Base-by-base conservation (phyloP, 371 early-diverging fungal genomes). In the Parasitella parasitica region DNA sequence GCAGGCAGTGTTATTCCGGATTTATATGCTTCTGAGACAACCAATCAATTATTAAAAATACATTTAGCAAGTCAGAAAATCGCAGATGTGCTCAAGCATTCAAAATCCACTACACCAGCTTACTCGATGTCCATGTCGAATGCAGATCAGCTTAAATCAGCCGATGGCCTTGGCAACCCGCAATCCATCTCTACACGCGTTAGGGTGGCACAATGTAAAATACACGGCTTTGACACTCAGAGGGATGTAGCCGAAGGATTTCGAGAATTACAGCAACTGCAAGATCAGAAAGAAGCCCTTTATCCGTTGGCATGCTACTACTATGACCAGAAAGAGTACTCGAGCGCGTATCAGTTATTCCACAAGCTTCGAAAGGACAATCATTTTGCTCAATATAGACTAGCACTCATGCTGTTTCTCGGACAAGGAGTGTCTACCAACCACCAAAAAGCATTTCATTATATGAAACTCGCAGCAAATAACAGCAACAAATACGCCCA, bases 181-280 rank as follows among this genome's bases (percentile, higher is more conserved):
- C 27, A 46, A 15, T 13, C 39, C 22, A 69, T 61, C 3, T 32
- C 56, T 22, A 68, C 66, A 22, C 70, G 62, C 24, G 75, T 75
- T 13, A 75, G 77, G 75, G 64, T 69, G 12, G 76, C 80, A 11
- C 75, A 72, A 52, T 76, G 77, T 52, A 63, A 70, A 32, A 28
- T 80, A 15, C 63, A 73, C 16, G 75, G 75, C 13, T 74, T 75
- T 66, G 73, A 68, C 41, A 63, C 59, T 1, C 35, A 61, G 22
- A 46, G 55, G 3, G 39, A 76, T 39, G 60, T 64, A 20, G 39
- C 32, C 13, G 26, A 53, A 8, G 80, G 77, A 4, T 73, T 80
- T 50, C 43, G 51, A n/a, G 57, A 63, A 37, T 55, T 80, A 4
- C 54, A 60, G 6, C 8, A 41, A 18, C 22, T 60, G 24, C 55